These are phyloP conservation scores for Alternaria tenuissima DNA, from an alignment of 2,329 filamentous ascomycete genomes.

Conservation along the genomic window DNA sequence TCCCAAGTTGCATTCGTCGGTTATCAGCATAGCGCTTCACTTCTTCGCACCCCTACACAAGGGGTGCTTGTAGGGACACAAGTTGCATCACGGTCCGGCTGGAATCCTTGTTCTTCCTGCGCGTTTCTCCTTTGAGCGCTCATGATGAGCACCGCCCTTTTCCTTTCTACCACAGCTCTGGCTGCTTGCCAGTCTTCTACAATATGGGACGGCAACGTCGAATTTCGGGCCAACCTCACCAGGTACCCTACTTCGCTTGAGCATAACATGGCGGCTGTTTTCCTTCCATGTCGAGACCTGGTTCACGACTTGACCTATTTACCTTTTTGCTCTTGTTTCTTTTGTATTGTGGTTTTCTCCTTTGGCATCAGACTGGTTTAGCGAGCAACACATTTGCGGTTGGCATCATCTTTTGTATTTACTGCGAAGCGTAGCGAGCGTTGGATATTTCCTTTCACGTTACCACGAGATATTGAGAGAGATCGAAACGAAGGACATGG, in stretches of 20 bases:
- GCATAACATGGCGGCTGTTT: conserved; percentile 43
- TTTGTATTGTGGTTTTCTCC: conserved; percentile 14
- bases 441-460: conserved; percentile 41
- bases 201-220: conserved; percentile 47
- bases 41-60: conserved; percentile 32
- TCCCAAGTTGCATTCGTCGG: conserved; percentile 39
- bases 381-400: conserved; percentile 44
- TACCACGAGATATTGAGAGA: conserved; percentile 18
- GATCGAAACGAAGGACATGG: conserved; percentile 22
- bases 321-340: conserved; percentile 19
- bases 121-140: conserved; percentile 16
- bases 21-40: conserved; percentile 46
- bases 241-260: conserved; percentile 31
- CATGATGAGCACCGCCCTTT: conserved; percentile 35
- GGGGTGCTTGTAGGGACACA: conserved; percentile 41
- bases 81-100: conserved; percentile 46
- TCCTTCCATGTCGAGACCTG: conserved; percentile 26
- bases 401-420: conserved; percentile 25
- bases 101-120: conserved; percentile 32
- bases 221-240: conserved; percentile 21
- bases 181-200: conserved; percentile 34
- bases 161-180: conserved; percentile 31
- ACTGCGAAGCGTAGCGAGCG: conserved; percentile 48
- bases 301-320: conserved; percentile 24
- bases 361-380: conserved; percentile 21